These are phyloP conservation scores for Pezicula radicicola DNA, from an alignment of 2,329 filamentous ascomycete genomes.

Conservation along the genomic window DNA sequence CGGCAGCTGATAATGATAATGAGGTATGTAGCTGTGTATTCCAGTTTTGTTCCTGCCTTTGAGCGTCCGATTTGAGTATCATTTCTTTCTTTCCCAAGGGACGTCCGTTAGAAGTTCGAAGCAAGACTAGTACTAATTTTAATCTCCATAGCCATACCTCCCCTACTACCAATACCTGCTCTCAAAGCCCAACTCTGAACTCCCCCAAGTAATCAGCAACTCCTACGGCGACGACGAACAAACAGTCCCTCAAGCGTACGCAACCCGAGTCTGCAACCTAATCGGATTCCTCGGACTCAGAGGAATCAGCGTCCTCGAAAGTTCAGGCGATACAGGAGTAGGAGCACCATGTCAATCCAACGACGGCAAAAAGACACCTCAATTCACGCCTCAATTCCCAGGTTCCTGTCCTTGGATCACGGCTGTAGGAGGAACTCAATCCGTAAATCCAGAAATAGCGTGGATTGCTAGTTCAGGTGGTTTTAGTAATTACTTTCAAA, in stretches of 20 bases:
- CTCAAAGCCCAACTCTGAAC: slow-evolving; percentile 31
- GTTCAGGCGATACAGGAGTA: slow-evolving; percentile 50
- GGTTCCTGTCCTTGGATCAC: slow-evolving; percentile 36
- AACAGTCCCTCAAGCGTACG: slow-evolving; percentile 50
- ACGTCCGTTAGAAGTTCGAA: no score
- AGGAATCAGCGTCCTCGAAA: slow-evolving; percentile 48
- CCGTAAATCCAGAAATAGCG: slow-evolving; percentile 30
- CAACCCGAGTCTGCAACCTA: slow-evolving; percentile 48
- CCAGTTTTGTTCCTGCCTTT: no score
- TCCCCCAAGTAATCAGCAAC: slow-evolving; percentile 56
- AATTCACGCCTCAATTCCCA: slow-evolving; percentile 54
- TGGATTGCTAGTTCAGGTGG: slow-evolving; percentile 47
- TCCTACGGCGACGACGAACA: slow-evolving; percentile 59
- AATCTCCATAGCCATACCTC: slow-evolving; percentile 41
- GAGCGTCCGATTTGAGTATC: no score
- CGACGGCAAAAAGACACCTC: slow-evolving; percentile 50
- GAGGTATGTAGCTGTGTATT: slow-evolving; percentile 28
- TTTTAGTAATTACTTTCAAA: slow-evolving; percentile 48
- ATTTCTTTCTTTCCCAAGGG: no score
- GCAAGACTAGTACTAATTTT: no score
- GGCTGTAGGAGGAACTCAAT: slow-evolving; percentile 21
- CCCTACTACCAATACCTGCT: slow-evolving; percentile 52
- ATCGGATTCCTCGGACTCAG: slow-evolving; percentile 51
- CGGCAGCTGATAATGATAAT: slow-evolving; percentile 35
- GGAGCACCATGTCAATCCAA: slow-evolving; percentile 46